These are phyloP conservation scores for Rosa lucieae DNA, from an alignment of 306 rosid genomes.

Conservation along the genomic window DNA sequence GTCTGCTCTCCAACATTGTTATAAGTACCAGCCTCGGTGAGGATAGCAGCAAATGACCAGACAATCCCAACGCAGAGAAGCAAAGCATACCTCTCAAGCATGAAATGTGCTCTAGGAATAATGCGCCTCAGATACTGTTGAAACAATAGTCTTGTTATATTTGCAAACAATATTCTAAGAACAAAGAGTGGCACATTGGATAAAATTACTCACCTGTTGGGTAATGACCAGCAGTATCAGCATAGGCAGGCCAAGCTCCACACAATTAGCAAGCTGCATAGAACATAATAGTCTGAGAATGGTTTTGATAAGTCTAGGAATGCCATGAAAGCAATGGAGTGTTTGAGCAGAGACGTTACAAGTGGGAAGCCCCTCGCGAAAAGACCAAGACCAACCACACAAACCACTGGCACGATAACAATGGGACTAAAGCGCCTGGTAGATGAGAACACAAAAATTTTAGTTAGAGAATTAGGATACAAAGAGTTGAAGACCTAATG, in stretches of 20 bases:
- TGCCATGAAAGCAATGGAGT: conserved; percentile 12
- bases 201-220: conserved; percentile 62
- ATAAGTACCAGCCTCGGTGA: conserved; percentile 83
- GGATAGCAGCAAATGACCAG: conserved; percentile 90
- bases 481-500: background rate
- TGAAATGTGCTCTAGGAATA: conserved; percentile 27
- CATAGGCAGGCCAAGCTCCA: conserved; percentile 90
- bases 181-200: background rate
- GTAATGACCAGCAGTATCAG: conserved; percentile 64
- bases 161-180: background rate
- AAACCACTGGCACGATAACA: conserved; percentile 65
- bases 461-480: background rate
- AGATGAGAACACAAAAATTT: conserved; percentile 14
- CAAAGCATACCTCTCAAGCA: conserved; percentile 69
- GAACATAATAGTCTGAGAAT: conserved; percentile 28
- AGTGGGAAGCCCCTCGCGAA: conserved; percentile 79
- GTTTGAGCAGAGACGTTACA: conserved; percentile 45
- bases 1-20: conserved; percentile 51
- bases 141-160: conserved; percentile 10
- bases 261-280: conserved; percentile 77
- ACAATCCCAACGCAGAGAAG: conserved; percentile 63
- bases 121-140: conserved; percentile 61
- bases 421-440: conserved; percentile 83
- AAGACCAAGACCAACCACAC: conserved; percentile 80
- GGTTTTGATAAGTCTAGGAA: conserved; percentile 8